Conservation (phyloP, 2,329 filamentous ascomycete species). For the Hypoxylon sp. region DNA sequence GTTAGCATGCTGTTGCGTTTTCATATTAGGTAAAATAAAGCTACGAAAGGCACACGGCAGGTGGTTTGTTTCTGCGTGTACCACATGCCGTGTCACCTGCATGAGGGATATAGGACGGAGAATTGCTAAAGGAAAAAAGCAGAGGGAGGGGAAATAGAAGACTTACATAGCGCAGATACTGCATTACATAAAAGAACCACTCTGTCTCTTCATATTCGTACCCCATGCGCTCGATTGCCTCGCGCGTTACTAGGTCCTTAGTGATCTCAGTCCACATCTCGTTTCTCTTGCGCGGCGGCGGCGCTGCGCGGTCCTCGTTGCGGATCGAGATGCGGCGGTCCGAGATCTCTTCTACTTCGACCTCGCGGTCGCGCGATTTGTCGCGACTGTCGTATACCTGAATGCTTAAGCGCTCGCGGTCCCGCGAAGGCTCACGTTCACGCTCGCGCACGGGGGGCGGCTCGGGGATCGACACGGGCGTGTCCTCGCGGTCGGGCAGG, state of each 20-base stretch:
- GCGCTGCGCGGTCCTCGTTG: conserved; percentile 48
- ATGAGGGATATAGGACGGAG: too few relatives aligned
- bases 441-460: conserved; percentile 34
- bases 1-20: conserved; percentile 49
- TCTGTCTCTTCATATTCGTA: conserved; percentile 94
- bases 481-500: conserved; percentile 72
- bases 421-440: conserved; percentile 40
- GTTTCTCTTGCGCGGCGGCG: conserved; percentile 59
- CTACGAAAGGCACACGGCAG: too few relatives aligned
- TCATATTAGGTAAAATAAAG: too few relatives aligned
- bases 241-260: conserved; percentile 86
- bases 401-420: conserved; percentile 57
- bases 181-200: conserved; percentile 90
- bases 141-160: neutral
- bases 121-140: too few relatives aligned
- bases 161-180: conserved; percentile 89
- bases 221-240: conserved; percentile 85
- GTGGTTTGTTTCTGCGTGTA: neutral
- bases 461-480: conserved; percentile 53
- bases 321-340: conserved; percentile 62
- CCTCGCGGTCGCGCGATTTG: conserved; percentile 54
- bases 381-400: conserved; percentile 56
- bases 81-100: conserved; percentile 1
- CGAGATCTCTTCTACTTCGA: conserved; percentile 67
- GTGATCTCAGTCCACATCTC: conserved; percentile 98